Conservation (phyloP, 148 eudicot species). For the Talinum fruticosum region DNA sequence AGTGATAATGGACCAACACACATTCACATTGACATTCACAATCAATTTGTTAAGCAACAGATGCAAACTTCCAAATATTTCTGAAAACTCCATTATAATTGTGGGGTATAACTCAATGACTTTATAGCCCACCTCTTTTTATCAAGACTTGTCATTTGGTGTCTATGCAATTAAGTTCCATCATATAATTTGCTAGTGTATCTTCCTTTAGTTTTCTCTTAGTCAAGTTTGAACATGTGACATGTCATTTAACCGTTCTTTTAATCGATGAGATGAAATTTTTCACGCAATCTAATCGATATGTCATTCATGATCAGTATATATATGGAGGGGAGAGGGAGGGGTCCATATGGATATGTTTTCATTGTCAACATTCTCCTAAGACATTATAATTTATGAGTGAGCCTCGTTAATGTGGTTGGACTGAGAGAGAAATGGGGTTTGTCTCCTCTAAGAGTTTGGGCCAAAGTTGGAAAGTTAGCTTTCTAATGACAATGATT, state of each 20-base stretch:
- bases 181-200: background rate
- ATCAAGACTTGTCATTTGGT: background rate
- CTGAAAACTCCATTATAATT: background rate
- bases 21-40: background rate
- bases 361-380: slow-evolving; percentile 14
- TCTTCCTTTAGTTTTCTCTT: no score
- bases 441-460: background rate
- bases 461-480: background rate
- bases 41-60: background rate
- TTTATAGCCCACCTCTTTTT: background rate
- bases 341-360: slow-evolving; percentile 11
- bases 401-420: background rate
- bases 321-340: background rate
- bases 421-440: background rate
- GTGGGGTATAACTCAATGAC: slow-evolving; percentile 1
- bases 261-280: background rate
- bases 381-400: background rate
- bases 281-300: no score
- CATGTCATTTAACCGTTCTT: background rate
- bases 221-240: background rate
- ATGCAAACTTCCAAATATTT: background rate
- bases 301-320: background rate
- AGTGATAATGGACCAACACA: background rate
- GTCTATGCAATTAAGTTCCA: background rate
- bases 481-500: background rate